Evolutionary conservation across 1,284 basidiomycete genomes (phyloP), one percentile per base, ranked within the genome.

Genomic region (Sparassis latifolia): DNA sequence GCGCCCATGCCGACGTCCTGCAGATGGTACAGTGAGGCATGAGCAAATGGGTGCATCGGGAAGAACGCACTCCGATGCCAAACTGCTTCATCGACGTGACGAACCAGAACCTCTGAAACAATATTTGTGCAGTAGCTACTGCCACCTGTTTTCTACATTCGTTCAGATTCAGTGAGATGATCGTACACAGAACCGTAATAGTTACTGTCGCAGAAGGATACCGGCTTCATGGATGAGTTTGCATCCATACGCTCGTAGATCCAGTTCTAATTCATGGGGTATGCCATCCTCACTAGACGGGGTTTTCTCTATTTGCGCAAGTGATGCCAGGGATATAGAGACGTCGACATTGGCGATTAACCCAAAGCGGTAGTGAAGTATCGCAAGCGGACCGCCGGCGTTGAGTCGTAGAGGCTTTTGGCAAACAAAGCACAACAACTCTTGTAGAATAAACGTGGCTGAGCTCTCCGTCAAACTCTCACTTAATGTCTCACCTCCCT

Each of bases 71-170:
- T 57, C 84, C 86, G 52, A 97, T 85, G 30, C 91, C 85, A 66
- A 96, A 99, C 53, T 93, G 88, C 62, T 88, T 86, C 82, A 99
- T 84, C 3, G 94, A 97, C 3, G 89, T 87, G 12, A 97, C 92
- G 70, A 84, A 98, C 89, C 88, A 99, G 75, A 99, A 99, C 32
- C 96, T 78, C 58, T 99, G 96, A 65, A 96, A 96, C 3, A 99
- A 71, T 39, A 98, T 92, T 65, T 98, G 95, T 0, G 97, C 97
- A 0, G 93, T 92, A 3, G 96, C 93, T 60, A 97, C 91, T 5
- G 94, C 94, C 41, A 94, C 92, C 66, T 99, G 97, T 54, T 97
- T 97, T 65, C 94, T 97, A 58, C 51, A 3, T 32, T 46, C 38
- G 27, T 6, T 32, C 37, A 33, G 32, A 27, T 31, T 53, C 52